Conservation (phyloP, 805 yeast species). For the Cyberlindnera xishuangbannaensis region DNA sequence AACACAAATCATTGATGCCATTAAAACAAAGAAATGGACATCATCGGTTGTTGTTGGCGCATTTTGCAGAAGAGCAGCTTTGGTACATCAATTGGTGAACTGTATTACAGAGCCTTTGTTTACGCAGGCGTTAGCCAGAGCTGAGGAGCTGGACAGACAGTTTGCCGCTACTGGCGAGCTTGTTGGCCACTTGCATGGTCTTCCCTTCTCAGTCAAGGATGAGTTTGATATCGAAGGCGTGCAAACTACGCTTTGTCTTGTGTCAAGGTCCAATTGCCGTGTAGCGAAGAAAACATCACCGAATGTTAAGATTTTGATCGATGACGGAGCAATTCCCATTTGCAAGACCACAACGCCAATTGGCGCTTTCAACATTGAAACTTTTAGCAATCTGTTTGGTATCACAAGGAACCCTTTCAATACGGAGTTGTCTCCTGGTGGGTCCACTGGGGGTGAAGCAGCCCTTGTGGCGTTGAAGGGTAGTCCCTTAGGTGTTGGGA, state of each 20-base stretch:
- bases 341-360: slow-evolving; percentile 49
- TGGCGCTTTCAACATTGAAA: slow-evolving; percentile 44
- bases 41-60: slow-evolving; percentile 44
- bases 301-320: slow-evolving; percentile 34
- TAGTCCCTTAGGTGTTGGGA: slow-evolving; percentile 46
- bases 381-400: slow-evolving; percentile 39
- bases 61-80: slow-evolving; percentile 49
- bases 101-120: slow-evolving; percentile 35
- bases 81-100: slow-evolving; percentile 50
- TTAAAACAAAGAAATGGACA: slow-evolving; percentile 28
- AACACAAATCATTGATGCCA: slow-evolving; percentile 22
- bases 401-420: slow-evolving; percentile 40
- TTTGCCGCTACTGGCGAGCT: slow-evolving; percentile 38
- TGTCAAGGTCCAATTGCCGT: slow-evolving; percentile 40
- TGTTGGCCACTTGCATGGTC: slow-evolving; percentile 61
- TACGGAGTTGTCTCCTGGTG: slow-evolving; percentile 40
- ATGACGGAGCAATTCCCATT: slow-evolving; percentile 47
- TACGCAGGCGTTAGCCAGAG: slow-evolving; percentile 50
- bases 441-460: slow-evolving; percentile 51
- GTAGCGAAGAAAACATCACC: slow-evolving; percentile 37
- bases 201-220: slow-evolving; percentile 58
- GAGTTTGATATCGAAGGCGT: slow-evolving; percentile 36
- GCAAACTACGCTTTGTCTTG: slow-evolving; percentile 43
- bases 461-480: slow-evolving; percentile 41
- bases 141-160: slow-evolving; percentile 47